These are phyloP conservation scores for Rosa persica DNA, from an alignment of 306 rosid genomes.

Conservation along the genomic window DNA sequence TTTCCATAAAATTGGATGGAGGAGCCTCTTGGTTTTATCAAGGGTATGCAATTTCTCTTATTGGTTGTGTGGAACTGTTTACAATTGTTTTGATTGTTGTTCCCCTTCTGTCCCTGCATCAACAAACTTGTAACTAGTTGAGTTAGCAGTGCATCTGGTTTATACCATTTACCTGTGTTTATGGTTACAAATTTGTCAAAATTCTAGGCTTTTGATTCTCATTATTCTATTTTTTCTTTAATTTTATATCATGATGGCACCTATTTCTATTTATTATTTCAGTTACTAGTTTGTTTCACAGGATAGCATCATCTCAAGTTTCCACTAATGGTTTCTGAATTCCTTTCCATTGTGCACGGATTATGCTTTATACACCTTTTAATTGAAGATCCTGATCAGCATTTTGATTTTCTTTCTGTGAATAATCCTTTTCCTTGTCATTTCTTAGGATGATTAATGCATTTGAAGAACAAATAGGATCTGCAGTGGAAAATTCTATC, in stretches of 20 bases:
- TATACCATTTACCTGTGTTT: not conserved
- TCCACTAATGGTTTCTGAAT: not conserved
- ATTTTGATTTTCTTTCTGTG: conserved; percentile 15
- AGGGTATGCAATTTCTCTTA: conserved; percentile 56
- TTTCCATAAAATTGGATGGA: conserved; percentile 78
- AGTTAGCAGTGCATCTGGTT: not conserved
- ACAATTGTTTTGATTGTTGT: not conserved
- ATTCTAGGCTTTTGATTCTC: not conserved
- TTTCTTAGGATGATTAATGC: conserved; percentile 73
- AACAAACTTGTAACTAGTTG: not conserved
- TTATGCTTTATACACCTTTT: not conserved
- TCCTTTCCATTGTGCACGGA: conserved; percentile 3
- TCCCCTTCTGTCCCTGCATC: not conserved
- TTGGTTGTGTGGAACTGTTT: not conserved
- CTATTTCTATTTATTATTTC: not conserved
- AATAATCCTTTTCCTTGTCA: conserved; percentile 24
- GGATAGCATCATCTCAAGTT: not conserved
- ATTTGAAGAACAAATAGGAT: conserved; percentile 72
- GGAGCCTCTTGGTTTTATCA: conserved; percentile 99
- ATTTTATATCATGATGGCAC: not conserved
- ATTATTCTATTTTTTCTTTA: not conserved
- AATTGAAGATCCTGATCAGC: conserved; percentile 2
- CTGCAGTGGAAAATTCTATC: conserved; percentile 66
- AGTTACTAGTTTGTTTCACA: not conserved
- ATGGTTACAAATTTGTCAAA: not conserved